Evolutionary conservation across 2,329 filamentous ascomycete species (phyloP), one percentile per base, ranked within the genome.

Genomic region (Aspergillus pseudonomiae): DNA sequence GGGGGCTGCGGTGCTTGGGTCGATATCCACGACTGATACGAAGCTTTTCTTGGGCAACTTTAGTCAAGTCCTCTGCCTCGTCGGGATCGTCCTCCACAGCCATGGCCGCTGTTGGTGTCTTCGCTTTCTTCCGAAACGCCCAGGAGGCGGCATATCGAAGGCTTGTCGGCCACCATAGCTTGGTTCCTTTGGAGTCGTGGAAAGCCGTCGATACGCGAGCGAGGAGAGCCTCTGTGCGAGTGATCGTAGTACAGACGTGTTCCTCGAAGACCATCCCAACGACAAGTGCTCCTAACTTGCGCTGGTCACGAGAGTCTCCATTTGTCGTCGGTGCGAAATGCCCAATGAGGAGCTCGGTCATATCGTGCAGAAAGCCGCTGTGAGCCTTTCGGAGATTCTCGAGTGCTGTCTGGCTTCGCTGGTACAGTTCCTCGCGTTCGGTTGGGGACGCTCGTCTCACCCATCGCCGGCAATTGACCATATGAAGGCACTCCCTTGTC

Each of bases 211-310:
- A 65, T 2, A 83, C 70, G 14, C 78, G 73, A 4, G 73, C 70
- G 0, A 84, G 67, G 0, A 84, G 64, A 1, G 4, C 26, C 28
- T 65, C 62, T 1, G 60, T 63, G 5, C 56, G 58, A 7, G 62
- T 45, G 12, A 67, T 55, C 9, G 60, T 57, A 0, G 54, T 63
- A 57, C 6, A 83, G 73, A 16, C 79, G 76, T 68, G 63, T 30
- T 84, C 82, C 59, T 84, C 81, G 9, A 83, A 74, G 4, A 83
- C 79, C 79, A 85, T 82, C 16, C 78, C 77, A 4, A 82, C 65
- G 2, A 83, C 72, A n/a, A 85, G 74, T 0, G 78, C 81, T 0
- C 75, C 71, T 2, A 84, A 62, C 9, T 73, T 71, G 5, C 73
- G 67, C 0, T 71, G 64, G 3, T 70, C 68, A 0, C 72, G 62